These are phyloP conservation scores for Leccinum arenicola DNA, from an alignment of 768 basidiomycete species.

Conservation along the genomic window DNA sequence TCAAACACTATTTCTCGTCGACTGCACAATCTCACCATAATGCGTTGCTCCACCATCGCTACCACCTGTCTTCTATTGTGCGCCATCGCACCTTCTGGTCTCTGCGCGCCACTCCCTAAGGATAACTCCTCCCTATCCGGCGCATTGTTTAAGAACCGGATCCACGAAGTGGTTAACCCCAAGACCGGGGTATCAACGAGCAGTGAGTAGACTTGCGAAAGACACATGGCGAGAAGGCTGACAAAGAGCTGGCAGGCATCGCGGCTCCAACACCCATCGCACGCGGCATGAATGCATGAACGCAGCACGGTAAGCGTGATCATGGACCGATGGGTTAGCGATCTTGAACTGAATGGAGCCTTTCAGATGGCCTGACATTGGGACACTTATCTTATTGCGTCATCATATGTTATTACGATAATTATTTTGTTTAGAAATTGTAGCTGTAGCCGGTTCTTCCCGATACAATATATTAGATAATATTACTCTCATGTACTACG, in stretches of 20 bases:
- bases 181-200: background rate
- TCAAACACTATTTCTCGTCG: background rate
- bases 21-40: constrained; percentile 10
- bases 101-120: constrained; percentile 14
- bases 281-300: background rate
- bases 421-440: background rate
- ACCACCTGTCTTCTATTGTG: constrained; percentile 14
- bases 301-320: background rate
- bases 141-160: constrained; percentile 16
- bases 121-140: constrained; percentile 1
- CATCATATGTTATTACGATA: background rate
- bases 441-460: background rate
- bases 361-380: background rate
- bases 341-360: background rate
- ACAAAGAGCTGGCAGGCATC: background rate
- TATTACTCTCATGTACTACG: background rate
- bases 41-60: constrained; percentile 12
- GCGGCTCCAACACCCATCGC: background rate
- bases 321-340: background rate
- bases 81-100: constrained; percentile 11
- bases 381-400: background rate
- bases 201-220: constrained; percentile 6
- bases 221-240: constrained; percentile 1
- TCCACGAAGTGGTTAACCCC: constrained; percentile 22
- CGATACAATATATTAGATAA: background rate